Evolutionary conservation across 768 basidiomycete species (phyloP).

Genomic region (Tricholomella constricta): DNA sequence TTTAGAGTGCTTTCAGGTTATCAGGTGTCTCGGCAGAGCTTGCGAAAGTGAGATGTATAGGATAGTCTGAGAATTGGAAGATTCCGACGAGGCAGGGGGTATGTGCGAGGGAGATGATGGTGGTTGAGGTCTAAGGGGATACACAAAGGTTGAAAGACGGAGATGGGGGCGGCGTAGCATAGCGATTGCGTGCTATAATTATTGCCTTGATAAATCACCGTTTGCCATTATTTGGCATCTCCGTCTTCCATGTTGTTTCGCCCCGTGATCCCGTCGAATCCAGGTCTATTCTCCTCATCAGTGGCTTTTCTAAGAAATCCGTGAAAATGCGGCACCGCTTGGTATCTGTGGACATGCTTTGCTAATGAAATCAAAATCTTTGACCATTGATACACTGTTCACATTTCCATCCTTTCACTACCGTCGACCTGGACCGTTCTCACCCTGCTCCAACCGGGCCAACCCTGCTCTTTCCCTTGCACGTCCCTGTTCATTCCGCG

Average conservation of each 20-base stretch:
- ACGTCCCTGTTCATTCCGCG: too few species aligned
- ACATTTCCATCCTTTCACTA: neutral
- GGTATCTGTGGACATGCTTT: too few species aligned
- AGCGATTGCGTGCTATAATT: conserved; percentile 15
- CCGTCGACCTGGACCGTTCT: neutral
- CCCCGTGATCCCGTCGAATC: neutral
- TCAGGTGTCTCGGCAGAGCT: conserved; percentile 1
- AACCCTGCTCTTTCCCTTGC: neutral
- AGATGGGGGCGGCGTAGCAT: conserved; percentile 14
- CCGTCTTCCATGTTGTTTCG: neutral
- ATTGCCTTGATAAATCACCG: conserved; percentile 14
- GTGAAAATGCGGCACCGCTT: neutral
- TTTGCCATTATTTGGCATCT: conserved; percentile 14
- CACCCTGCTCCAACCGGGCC: neutral
- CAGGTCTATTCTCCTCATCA: neutral
- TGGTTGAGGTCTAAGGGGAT: conserved; percentile 4
- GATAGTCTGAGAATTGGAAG: neutral
- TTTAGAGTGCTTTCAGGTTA: conserved; percentile 4
- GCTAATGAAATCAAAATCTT: too few species aligned
- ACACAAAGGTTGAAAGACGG: conserved; percentile 5
- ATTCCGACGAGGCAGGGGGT: neutral
- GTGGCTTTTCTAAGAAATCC: neutral
- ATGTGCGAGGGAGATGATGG: conserved; percentile 2
- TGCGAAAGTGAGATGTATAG: neutral
- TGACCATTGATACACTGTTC: too few species aligned